phyloP scores from a whole-genome alignment of 1,139 yeast species.

The Hyphopichia fennica region DNA sequence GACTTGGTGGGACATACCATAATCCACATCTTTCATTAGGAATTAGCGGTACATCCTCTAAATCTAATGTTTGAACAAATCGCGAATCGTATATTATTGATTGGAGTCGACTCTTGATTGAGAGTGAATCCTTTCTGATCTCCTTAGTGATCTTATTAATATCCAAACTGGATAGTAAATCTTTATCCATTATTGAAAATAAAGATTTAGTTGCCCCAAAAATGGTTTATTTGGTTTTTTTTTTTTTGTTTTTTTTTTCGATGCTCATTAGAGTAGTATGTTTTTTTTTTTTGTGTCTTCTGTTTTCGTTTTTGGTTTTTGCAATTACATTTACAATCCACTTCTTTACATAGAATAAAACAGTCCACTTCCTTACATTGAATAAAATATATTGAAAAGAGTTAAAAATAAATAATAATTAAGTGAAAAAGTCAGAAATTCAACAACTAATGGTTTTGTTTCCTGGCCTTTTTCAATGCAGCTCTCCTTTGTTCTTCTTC shows the following conservation, averaged over 20 bases:
- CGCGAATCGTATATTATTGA: slow-evolving; percentile 64
- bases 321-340: no score
- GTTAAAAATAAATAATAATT: no score
- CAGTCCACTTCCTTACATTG: no score
- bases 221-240: neutral
- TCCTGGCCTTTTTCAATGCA: slow-evolving; percentile 27
- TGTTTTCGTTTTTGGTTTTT: neutral
- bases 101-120: slow-evolving; percentile 62
- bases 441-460: slow-evolving; percentile 4
- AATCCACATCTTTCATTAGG: slow-evolving; percentile 88
- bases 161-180: slow-evolving; percentile 2
- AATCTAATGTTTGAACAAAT: slow-evolving; percentile 21
- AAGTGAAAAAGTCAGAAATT: no score
- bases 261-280: neutral
- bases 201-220: no score
- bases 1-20: slow-evolving; percentile 67
- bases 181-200: neutral
- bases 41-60: slow-evolving; percentile 37
- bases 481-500: slow-evolving; percentile 53
- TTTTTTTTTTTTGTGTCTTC: neutral
- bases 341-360: no score
- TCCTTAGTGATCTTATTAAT: slow-evolving; percentile 32
- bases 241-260: neutral
- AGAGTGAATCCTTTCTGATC: slow-evolving; percentile 53
- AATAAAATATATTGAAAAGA: no score